Evolutionary conservation across 305 asterid genomes (phyloP).

Genomic region (Withania somnifera): DNA sequence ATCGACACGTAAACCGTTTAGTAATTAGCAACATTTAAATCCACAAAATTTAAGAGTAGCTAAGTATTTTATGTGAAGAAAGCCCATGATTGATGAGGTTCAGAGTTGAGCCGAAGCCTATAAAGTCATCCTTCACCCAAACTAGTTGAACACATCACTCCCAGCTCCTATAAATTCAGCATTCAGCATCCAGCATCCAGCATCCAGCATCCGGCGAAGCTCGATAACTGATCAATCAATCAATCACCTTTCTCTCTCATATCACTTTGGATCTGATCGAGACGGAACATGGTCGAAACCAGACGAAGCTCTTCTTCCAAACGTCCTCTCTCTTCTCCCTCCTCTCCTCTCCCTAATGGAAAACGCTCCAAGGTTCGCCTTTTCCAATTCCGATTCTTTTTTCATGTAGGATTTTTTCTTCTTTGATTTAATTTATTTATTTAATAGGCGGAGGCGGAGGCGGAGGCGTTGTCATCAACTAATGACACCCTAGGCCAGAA

Average conservation of each 20-base stretch:
- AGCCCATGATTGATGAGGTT: too few species aligned
- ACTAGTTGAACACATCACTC: background rate
- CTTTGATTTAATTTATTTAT: background rate
- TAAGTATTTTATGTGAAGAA: too few species aligned
- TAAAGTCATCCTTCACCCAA: background rate
- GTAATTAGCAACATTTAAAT: too few species aligned
- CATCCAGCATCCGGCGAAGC: slow-evolving; percentile 2
- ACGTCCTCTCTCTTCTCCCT: slow-evolving; percentile 21
- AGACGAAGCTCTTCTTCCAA: slow-evolving; percentile 28
- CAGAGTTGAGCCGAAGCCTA: too few species aligned
- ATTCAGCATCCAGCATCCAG: too few species aligned
- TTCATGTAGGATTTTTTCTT: too few species aligned
- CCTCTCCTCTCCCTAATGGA: slow-evolving; percentile 20
- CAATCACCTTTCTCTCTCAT: slow-evolving; percentile 3
- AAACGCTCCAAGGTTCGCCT: slow-evolving; percentile 23
- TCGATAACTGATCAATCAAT: slow-evolving; percentile 12
- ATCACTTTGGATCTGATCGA: slow-evolving; percentile 1
- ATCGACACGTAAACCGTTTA: too few species aligned
- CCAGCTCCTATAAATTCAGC: background rate
- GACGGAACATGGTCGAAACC: slow-evolving; percentile 24
- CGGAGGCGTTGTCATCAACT: slow-evolving; percentile 20
- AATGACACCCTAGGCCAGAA: slow-evolving; percentile 10
- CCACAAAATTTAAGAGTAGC: too few species aligned
- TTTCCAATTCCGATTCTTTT: background rate
- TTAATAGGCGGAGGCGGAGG: slow-evolving; percentile 13